These are phyloP conservation scores for Tardiomyces depauwii DNA, from an alignment of 1,139 yeast genomes.

Conservation along the genomic window DNA sequence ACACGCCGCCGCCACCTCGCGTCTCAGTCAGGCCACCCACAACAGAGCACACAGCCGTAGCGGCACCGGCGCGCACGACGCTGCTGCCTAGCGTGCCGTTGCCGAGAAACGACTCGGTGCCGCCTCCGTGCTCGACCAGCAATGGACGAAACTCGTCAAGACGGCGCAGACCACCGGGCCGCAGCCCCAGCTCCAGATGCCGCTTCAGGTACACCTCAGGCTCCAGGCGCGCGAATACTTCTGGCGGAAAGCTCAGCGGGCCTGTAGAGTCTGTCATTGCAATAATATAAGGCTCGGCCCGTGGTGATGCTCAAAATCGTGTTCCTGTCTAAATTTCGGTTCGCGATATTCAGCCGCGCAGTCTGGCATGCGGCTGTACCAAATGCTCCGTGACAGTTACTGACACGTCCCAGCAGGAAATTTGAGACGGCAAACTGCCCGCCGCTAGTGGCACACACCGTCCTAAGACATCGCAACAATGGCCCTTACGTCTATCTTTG, in stretches of 20 bases:
- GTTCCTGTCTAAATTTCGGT: no score
- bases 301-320: no score
- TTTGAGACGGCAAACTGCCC: no score
- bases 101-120: slow-evolving; percentile 4
- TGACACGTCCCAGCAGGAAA: no score
- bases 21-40: slow-evolving; percentile 51
- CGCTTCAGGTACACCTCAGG: slow-evolving; percentile 78
- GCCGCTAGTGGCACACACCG: no score
- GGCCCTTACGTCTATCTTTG: slow-evolving; percentile 31
- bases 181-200: slow-evolving; percentile 71
- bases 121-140: slow-evolving; percentile 24
- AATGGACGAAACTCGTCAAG: slow-evolving; percentile 64
- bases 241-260: slow-evolving; percentile 59
- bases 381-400: no score
- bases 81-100: slow-evolving; percentile 48
- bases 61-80: slow-evolving; percentile 61
- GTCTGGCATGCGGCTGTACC: no score
- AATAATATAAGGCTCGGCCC: no score
- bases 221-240: slow-evolving; percentile 70
- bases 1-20: slow-evolving; percentile 35
- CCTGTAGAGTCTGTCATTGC: neutral
- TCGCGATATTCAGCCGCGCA: no score
- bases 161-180: slow-evolving; percentile 41
- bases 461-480: slow-evolving; percentile 3
- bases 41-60: slow-evolving; percentile 64